Base-by-base conservation (phyloP, 1,139 yeast species). In the Blastobotrys buckinghamii region DNA sequence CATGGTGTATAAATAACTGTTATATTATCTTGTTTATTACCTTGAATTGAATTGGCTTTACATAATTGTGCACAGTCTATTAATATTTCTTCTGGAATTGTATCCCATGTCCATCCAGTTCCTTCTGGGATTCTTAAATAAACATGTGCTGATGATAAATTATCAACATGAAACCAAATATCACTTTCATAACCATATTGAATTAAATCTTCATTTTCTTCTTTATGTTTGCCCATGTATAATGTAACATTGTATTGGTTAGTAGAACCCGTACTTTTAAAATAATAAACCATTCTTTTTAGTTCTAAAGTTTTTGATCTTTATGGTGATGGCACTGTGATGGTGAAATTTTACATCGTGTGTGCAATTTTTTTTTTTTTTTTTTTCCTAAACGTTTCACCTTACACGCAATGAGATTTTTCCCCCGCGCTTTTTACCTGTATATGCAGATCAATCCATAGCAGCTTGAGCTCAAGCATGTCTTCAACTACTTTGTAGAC, bases 161-260 rank as follows among this genome's bases (percentile, higher is more conserved):
- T 84, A 59, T 85, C 94, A 8, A 83, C 90, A 64, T 86, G 95
- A 60, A 87, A 86, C 94, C 96, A 87, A 8, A 84, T 70, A 61
- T 84, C 85, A 51, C 77, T 78, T 15, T 81, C 82, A 55, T 78
- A 75, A 0, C 92, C 88, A 59, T 79, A 76, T 60, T 79, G 81
- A 51, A 87, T 82, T 51, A 87, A 68, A 24, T 79, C 77, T 59
- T 84, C 95, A 62, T 86, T 86, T 64, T 86, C 95, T 53, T 73
- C 70, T 64, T 84, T 84, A 63, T 86, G 87, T 59, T 76, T 81
- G 2, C 95, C 95, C 83, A 84, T 82, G 56, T 81, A 83, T 3
- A 83, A 67, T 42, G 64, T 50, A 51, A 72, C 57, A 10, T 70
- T 70, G 39, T 51, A 57, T 16, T 62, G 53, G 45, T 59, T 54